phyloP scores from a whole-genome alignment of 768 basidiomycete species.

The Lactifluus piperatus region DNA sequence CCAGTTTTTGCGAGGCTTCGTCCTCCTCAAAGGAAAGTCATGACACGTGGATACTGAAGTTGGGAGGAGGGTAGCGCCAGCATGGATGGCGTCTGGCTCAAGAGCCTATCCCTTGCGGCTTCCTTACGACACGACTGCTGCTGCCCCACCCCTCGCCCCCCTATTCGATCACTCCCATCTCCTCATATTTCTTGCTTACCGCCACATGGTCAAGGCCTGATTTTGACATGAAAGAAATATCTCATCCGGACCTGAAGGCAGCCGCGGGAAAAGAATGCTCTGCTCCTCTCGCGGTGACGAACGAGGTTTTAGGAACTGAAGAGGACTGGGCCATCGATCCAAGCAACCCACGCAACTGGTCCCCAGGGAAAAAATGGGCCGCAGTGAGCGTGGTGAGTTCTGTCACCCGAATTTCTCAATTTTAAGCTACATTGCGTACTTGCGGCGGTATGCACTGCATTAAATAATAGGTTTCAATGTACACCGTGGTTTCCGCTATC shows the following conservation, averaged over 20 bases:
- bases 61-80: too few species aligned
- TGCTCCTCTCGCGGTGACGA: not conserved
- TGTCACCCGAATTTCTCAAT: conserved; percentile 22
- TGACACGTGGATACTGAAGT: not conserved
- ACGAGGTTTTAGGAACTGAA: conserved; percentile 29
- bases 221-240: not conserved
- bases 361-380: conserved; percentile 47
- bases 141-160: too few species aligned
- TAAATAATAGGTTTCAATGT: conserved; percentile 44
- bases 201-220: not conserved
- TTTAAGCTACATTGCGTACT: not conserved
- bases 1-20: not conserved
- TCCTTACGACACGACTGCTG: too few species aligned
- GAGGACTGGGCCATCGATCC: conserved; percentile 56
- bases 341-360: conserved; percentile 62
- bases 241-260: not conserved
- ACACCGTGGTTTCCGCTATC: conserved; percentile 45
- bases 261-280: too few species aligned
- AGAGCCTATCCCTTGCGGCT: too few species aligned
- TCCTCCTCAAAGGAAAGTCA: not conserved
- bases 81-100: too few species aligned
- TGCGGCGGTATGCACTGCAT: not conserved
- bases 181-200: not conserved
- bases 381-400: conserved; percentile 42
- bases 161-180: not conserved